Base-by-base conservation (phyloP, 2,329 filamentous ascomycete species). In the Pestalotiopsis fici region DNA sequence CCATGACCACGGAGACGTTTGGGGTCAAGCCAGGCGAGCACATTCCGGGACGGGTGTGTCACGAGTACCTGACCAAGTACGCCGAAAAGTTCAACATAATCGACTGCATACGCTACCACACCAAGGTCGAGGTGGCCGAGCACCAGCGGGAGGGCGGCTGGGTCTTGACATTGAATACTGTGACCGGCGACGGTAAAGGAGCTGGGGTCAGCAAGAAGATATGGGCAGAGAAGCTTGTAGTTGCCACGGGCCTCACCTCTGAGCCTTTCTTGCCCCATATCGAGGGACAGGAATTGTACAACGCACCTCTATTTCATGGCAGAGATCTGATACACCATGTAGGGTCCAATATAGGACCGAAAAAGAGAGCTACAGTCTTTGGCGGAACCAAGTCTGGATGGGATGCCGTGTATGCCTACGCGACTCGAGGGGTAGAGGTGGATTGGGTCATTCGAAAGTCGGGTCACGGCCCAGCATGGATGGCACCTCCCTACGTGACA, bases 321-420 rank as follows among this genome's bases (percentile, higher is more conserved):
- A 83, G 82, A 61, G 81, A 89, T 66, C 85, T 91, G 67, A 67
- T 70, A 23, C 71, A 75, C 43, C 70, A 76, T 43, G 66, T 79
- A 64, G 67, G 78, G 55, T 74, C 78, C 75, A 39, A 78, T 47
- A 76, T 79, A 78, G 66, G 76, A 70, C 59, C 81, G 71, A 72
- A 81, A 56, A 77, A 77, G 2, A 60, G 28, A 21, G 82, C 83
- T 3, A 83, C 86, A 0, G 82, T 92, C 2, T 80, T 91, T 3
- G 90, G 90, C 3, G 87, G 82, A 0, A 83, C 83, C 18, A 92
- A 92, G 73, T 90, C 86, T 1, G 87, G 86, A 2, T 91, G 85
- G 82, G 90, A 92, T 74, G 85, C 86, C 2, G 87, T 86, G 0
- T 90, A 90, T 72, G 81, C 85, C 2, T 87, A 86, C 64, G 87